A percentile compares a stretch with the other conserved stretches of the same genome.
Evolutionary conservation across 306 rosid species (phyloP).

Genomic region (Purshia tridentata): DNA sequence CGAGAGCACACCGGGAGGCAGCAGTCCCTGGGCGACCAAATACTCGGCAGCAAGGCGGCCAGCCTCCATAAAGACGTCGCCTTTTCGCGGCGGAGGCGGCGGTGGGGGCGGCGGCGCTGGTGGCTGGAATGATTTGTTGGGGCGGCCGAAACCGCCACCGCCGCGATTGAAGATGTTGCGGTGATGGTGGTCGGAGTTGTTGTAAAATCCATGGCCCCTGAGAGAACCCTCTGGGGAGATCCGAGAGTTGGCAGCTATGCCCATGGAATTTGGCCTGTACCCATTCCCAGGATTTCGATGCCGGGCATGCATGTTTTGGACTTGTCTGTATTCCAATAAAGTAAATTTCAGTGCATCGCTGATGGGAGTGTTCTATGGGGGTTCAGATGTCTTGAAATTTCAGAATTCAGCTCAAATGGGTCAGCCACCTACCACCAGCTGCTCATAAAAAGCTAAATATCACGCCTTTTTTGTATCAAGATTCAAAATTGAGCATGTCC

Average conservation of each 20-base stretch:
- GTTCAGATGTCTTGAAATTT: background rate
- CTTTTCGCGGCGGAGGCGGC: conserved; percentile 33
- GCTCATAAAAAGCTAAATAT: background rate
- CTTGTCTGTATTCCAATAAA: background rate
- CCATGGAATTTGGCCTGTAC: conserved; percentile 49
- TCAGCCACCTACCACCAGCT: background rate
- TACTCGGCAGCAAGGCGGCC: conserved; percentile 94
- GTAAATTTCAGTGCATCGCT: background rate
- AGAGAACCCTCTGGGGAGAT: conserved; percentile 45
- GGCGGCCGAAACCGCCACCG: conserved; percentile 41
- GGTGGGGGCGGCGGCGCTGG: conserved; percentile 20
- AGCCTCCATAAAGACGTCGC: conserved; percentile 77
- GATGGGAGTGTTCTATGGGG: background rate
- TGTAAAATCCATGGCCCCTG: conserved; percentile 37
- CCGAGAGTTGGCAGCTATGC: conserved; percentile 34
- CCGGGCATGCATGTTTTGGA: conserved; percentile 34
- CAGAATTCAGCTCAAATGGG: conserved; percentile 4
- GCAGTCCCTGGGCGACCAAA: conserved; percentile 77
- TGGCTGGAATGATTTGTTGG: conserved; percentile 43
- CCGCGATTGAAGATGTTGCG: conserved; percentile 36
- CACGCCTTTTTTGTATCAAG: background rate
- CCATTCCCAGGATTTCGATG: conserved; percentile 62
- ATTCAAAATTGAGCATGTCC: background rate
- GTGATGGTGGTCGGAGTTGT: conserved; percentile 31
- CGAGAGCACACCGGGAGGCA: conserved; percentile 58